Evolutionary conservation across 768 basidiomycete genomes (phyloP).

Genomic region (Termitomyces sp.): DNA sequence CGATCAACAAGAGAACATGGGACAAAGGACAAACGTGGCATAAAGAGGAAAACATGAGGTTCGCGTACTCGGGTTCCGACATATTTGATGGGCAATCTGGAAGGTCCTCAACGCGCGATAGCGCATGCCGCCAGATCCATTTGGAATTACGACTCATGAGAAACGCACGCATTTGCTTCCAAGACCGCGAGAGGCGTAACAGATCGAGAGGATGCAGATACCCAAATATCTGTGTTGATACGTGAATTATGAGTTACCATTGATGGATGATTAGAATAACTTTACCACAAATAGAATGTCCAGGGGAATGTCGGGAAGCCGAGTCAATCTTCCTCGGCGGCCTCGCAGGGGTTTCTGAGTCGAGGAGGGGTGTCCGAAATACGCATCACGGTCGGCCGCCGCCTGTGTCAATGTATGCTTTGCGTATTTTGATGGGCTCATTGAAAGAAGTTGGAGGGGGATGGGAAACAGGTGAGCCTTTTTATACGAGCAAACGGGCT

Average conservation of each 20-base stretch:
- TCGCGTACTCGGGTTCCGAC: slow-evolving; percentile 38
- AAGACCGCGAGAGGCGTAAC: slow-evolving; percentile 36
- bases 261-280: not conserved
- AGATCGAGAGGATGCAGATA: slow-evolving; percentile 39
- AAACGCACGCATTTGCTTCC: slow-evolving; percentile 32
- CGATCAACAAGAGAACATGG: slow-evolving; percentile 1
- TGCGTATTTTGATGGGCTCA: slow-evolving; percentile 1
- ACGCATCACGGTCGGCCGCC: slow-evolving; percentile 1
- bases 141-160: slow-evolving; percentile 34
- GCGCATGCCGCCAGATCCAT: slow-evolving; percentile 36
- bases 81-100: slow-evolving; percentile 39
- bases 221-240: slow-evolving; percentile 28
- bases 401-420: slow-evolving; percentile 1
- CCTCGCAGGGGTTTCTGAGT: slow-evolving; percentile 1
- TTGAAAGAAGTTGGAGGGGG: not conserved
- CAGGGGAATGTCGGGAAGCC: slow-evolving; percentile 11
- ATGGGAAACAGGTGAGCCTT: not conserved
- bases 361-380: not conserved
- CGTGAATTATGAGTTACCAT: not conserved
- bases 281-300: slow-evolving; percentile 14
- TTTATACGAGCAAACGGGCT: not conserved
- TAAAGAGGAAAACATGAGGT: slow-evolving; percentile 34
- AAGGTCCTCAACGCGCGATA: slow-evolving; percentile 29
- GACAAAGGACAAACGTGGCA: slow-evolving; percentile 32
- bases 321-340: slow-evolving; percentile 8